These are phyloP conservation scores for Candida sojae DNA, from an alignment of 1,139 yeast genomes.

Conservation along the genomic window DNA sequence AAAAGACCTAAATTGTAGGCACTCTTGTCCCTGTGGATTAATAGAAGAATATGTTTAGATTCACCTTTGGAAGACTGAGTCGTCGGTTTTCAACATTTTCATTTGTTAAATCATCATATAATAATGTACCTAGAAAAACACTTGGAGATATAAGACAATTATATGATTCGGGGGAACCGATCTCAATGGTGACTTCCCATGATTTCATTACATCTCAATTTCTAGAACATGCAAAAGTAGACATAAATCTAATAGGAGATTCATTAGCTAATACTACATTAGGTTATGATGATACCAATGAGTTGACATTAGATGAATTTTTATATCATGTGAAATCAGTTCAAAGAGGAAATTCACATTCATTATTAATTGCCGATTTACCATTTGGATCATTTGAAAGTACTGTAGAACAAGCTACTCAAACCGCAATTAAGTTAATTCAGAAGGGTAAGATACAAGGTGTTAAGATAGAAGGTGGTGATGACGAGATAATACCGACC, in stretches of 20 bases:
- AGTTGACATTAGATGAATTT: conserved; percentile 76
- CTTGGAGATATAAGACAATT: conserved; percentile 44
- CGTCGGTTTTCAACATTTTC: conserved; percentile 8
- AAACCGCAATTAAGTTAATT: conserved; percentile 62
- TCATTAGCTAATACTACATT: conserved; percentile 90
- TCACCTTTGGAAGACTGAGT: neutral
- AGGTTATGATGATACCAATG: conserved; percentile 79
- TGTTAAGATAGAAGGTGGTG: conserved; percentile 87
- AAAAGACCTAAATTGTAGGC: no score
- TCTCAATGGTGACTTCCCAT: conserved; percentile 82
- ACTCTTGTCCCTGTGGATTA: neutral
- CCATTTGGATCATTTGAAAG: conserved; percentile 87
- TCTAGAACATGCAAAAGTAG: conserved; percentile 71
- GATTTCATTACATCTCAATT: conserved; percentile 77
- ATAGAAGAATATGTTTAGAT: neutral
- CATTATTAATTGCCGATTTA: conserved; percentile 81
- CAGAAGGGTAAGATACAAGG: conserved; percentile 70
- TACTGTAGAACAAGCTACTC: conserved; percentile 63
- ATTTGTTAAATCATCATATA: conserved; percentile 14
- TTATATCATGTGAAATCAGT: conserved; percentile 77
- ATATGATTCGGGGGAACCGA: conserved; percentile 49
- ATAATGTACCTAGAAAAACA: conserved; percentile 25
- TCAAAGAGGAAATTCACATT: conserved; percentile 62
- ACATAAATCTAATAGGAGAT: conserved; percentile 82
- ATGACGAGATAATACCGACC: conserved; percentile 46